Conservation (phyloP, 805 yeast genomes). For the Nakazawaea ambrosiae region DNA sequence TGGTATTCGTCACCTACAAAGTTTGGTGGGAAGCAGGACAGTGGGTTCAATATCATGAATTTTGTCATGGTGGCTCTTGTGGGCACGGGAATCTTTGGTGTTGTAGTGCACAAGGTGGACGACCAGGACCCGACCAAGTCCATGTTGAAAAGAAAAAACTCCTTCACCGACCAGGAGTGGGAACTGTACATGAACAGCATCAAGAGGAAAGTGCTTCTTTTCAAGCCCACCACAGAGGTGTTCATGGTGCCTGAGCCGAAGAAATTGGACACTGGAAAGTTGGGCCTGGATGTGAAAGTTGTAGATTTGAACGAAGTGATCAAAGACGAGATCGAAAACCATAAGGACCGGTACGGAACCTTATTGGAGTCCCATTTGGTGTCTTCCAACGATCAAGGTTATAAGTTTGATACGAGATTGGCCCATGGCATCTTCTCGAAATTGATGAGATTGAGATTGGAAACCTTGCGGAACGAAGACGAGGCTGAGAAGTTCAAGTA, state of each 20-base stretch:
- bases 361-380: slow-evolving; percentile 32
- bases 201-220: slow-evolving; percentile 23
- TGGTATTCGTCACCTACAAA: no score
- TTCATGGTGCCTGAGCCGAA: slow-evolving; percentile 24
- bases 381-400: slow-evolving; percentile 21
- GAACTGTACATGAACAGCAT: slow-evolving; percentile 26
- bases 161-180: slow-evolving; percentile 45
- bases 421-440: slow-evolving; percentile 45
- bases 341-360: slow-evolving; percentile 40
- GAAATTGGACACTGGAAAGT: slow-evolving; percentile 19
- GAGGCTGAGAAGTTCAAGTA: slow-evolving; percentile 33
- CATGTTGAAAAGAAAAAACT: slow-evolving; percentile 25
- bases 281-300: slow-evolving; percentile 24
- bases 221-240: slow-evolving; percentile 12
- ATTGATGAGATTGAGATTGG: slow-evolving; percentile 35
- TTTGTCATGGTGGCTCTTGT: slow-evolving; percentile 35
- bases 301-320: slow-evolving; percentile 48
- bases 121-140: slow-evolving; percentile 24
- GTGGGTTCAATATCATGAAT: slow-evolving; percentile 31
- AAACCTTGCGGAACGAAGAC: slow-evolving; percentile 17
- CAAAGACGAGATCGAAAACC: slow-evolving; percentile 34
- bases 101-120: slow-evolving; percentile 23
- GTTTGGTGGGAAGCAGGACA: slow-evolving; percentile 16
- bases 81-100: slow-evolving; percentile 34
- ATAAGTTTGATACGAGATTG: slow-evolving; percentile 23